Base-by-base conservation (phyloP, 148 eudicot genomes). In the Hydrangea macrophylla region DNA sequence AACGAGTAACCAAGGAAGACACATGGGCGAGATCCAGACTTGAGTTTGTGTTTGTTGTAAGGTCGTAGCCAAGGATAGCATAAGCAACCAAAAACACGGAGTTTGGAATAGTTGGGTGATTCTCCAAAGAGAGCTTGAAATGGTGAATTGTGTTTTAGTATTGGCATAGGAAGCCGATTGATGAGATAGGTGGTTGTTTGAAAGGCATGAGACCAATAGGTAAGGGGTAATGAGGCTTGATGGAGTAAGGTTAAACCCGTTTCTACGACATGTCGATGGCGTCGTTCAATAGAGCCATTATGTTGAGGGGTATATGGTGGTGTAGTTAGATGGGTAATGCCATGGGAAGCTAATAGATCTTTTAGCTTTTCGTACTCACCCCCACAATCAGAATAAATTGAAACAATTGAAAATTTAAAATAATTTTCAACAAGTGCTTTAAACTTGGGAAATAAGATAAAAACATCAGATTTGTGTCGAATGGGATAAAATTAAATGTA, bases 401-500 rank as follows among this genome's bases (percentile, higher is more conserved):
- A 33, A 0, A 33, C 39, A 22, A 62, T 62, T 5, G 10, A 18
- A 24, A 30, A 39, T 23, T 12, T 20, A 37, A 62, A 62, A 1
- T 8, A 40, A 5, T 39, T 63, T 26, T 63, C 54, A 0, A 63
- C 67, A 7, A 63, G 15, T 0, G 23, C n/a, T 39, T 63, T 40
- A 11, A 40, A 63, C 6, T 23, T 23, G 0, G 53, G 54, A 63
- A 63, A 63, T 40, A 63, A 22, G 1, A 7, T 13, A 6, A 26
- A 40, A 0, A 42, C 67, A 39, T 40, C 53, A 12, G 67, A 63
- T 39, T 63, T 63, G 1, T 22, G 22, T 2, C 2, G 6, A 17
- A 63, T 40, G 2, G 54, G 53, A 63, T 20, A 63, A 0, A 63
- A 13, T 31, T 35, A 63, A 0, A 63, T 20, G 42, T 63, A 63